Conservation (phyloP, 495 filamentous ascomycete genomes). For the Aspergillus wentii region DNA sequence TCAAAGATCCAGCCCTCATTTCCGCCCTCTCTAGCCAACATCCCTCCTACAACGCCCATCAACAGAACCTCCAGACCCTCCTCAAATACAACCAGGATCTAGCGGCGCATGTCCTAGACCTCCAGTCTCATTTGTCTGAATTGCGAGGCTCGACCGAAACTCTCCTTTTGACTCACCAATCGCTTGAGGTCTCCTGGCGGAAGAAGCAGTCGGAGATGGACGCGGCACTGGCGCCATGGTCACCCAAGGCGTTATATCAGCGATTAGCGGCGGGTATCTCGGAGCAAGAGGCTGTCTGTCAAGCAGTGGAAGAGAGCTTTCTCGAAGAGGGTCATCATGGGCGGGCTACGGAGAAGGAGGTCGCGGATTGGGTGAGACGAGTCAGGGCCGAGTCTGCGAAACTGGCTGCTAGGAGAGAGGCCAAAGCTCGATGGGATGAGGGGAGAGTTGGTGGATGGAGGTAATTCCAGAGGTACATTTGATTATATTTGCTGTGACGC, state of each 20-base stretch:
- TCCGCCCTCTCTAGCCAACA: conserved; percentile 60
- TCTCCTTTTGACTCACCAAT: conserved; percentile 75
- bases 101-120: conserved; percentile 60
- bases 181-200: conserved; percentile 86
- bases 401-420: conserved; percentile 70
- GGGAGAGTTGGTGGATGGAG: conserved; percentile 90
- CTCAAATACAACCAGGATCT: conserved; percentile 60
- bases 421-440: conserved; percentile 91
- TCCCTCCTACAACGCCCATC: conserved; percentile 47
- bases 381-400: conserved; percentile 71
- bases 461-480: conserved; percentile 33
- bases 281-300: conserved; percentile 80
- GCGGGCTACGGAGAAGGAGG: conserved; percentile 68
- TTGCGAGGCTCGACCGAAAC: conserved; percentile 67
- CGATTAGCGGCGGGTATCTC: conserved; percentile 64
- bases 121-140: conserved; percentile 53
- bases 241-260: conserved; percentile 78
- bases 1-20: conserved; percentile 54
- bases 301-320: conserved; percentile 85
- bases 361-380: conserved; percentile 74
- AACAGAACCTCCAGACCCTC: conserved; percentile 52
- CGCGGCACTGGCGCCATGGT: conserved; percentile 73
- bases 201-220: conserved; percentile 88
- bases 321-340: conserved; percentile 57
- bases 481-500: neutral